Evolutionary conservation across 2,329 filamentous ascomycete genomes (phyloP), one percentile per base, ranked within the genome.

Genomic region (Cladobotryum mycophilum): DNA sequence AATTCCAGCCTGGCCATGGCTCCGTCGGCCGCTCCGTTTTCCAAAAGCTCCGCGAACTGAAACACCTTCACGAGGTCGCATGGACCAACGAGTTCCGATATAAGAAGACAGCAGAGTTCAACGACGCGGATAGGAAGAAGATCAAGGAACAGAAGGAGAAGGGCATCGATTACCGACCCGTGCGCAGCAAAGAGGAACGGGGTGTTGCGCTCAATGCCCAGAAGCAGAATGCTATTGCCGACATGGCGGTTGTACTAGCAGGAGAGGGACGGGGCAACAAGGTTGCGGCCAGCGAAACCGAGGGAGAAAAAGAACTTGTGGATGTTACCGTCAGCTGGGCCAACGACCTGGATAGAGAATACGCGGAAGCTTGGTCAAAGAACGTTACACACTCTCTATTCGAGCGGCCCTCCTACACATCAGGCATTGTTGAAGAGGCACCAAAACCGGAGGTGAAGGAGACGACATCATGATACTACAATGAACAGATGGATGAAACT

Each of bases 41-140:
- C 67, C 79, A 82, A 59, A 81, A 79, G 62, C 73, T 86, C 58
- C 81, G 81, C 58, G 83, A 87, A 70, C 78, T 84, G 66, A 76
- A 80, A 59, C 71, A 71, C 60, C 70, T 80, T 45, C 83, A 86
- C 71, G 79, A 84, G 66, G 75, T 84, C 30, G 70, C 75, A 38
- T 86, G 82, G 82, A 72, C 70, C 52, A 64, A 76, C 55, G 68
- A 73, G 25, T 60, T 81, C 49, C 67, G 74, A 51, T 65, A 66
- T 60, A 71, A 72, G 57, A 57, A 56, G 11, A 60, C 62, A 41
- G 58, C 63, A 18, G 65, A 71, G 56, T 68, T 57, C 56, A 69
- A 58, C 30, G 57, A 60, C 18, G 56, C 58, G 52, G 61, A 68
- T 50, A 63, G 68, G 56, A 64, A 65, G 61, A 65, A 62, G 51